phyloP scores from a whole-genome alignment of 805 yeast species.

The Teunomyces tritomae region DNA sequence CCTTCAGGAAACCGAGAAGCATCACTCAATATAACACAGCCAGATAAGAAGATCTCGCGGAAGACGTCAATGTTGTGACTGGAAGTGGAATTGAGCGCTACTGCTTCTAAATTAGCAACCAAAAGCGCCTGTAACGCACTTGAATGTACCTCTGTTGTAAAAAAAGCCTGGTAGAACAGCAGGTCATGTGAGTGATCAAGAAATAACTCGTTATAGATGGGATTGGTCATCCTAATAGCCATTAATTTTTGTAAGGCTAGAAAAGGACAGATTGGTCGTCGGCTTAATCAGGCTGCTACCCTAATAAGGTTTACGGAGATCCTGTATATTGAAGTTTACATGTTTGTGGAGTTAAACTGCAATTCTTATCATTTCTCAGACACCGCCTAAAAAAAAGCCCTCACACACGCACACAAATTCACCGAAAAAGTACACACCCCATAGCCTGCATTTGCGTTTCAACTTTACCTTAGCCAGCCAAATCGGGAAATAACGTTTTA shows the following conservation, averaged over 20 bases:
- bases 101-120: slow-evolving; percentile 18
- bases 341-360: too few relatives aligned
- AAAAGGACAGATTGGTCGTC: neutral
- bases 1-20: slow-evolving; percentile 16
- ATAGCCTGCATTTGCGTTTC: neutral
- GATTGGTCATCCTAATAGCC: slow-evolving; percentile 9
- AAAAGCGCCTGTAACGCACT: slow-evolving; percentile 21
- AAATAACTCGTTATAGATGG: slow-evolving; percentile 24
- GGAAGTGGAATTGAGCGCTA: slow-evolving; percentile 36
- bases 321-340: too few relatives aligned
- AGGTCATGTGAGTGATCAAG: slow-evolving; percentile 14
- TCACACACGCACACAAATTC: too few relatives aligned
- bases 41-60: slow-evolving; percentile 18
- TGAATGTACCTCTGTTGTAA: slow-evolving; percentile 22
- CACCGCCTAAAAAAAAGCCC: too few relatives aligned
- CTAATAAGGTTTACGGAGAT: too few relatives aligned
- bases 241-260: neutral
- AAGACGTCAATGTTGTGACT: slow-evolving; percentile 9
- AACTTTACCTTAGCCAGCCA: neutral
- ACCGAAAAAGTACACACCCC: too few relatives aligned
- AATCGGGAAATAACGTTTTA: neutral
- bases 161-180: slow-evolving; percentile 20
- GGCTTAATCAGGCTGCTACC: neutral
- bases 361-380: too few relatives aligned
- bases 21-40: slow-evolving; percentile 18